These are phyloP conservation scores for Cladosporium sp. DNA, from an alignment of 2,329 filamentous ascomycete genomes.

Conservation along the genomic window DNA sequence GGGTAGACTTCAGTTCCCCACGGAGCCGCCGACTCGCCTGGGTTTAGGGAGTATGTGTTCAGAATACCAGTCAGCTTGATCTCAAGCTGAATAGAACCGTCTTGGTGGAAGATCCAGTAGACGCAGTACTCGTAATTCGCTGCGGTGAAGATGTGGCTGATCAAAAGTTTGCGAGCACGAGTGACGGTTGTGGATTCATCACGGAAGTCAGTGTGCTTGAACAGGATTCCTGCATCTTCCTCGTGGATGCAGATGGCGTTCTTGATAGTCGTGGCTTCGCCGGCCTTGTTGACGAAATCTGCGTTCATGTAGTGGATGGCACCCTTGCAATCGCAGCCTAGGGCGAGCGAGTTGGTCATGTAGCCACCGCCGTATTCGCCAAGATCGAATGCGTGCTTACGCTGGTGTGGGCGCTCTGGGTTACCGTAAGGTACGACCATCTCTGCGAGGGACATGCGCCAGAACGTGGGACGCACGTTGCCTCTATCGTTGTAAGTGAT, in stretches of 20 bases:
- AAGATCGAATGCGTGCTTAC: slow-evolving; percentile 76
- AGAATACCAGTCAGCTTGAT: slow-evolving; percentile 88
- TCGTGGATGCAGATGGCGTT: slow-evolving; percentile 96
- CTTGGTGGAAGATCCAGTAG: slow-evolving; percentile 90
- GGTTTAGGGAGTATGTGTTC: slow-evolving; percentile 83
- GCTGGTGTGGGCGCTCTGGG: slow-evolving; percentile 75
- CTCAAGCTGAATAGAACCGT: slow-evolving; percentile 88
- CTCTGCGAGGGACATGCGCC: slow-evolving; percentile 83
- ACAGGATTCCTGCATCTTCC: slow-evolving; percentile 86
- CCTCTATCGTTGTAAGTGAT: slow-evolving; percentile 86
- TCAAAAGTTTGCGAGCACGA: slow-evolving; percentile 77
- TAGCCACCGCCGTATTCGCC: slow-evolving; percentile 80
- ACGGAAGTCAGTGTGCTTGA: slow-evolving; percentile 86
- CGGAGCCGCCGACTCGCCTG: slow-evolving; percentile 76
- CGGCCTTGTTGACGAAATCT: slow-evolving; percentile 72
- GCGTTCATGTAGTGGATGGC: slow-evolving; percentile 91
- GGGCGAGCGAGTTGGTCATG: slow-evolving; percentile 75
- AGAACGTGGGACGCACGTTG: slow-evolving; percentile 75
- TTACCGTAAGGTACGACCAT: slow-evolving; percentile 93
- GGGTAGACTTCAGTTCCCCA: slow-evolving; percentile 93
- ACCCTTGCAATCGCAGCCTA: slow-evolving; percentile 86
- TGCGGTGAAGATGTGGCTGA: slow-evolving; percentile 91
- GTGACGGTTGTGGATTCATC: slow-evolving; percentile 87
- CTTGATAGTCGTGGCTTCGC: slow-evolving; percentile 77
- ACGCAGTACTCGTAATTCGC: slow-evolving; percentile 92